These are phyloP conservation scores for Psilocybe subaeruginosa DNA, from an alignment of 768 basidiomycete species.

Conservation along the genomic window DNA sequence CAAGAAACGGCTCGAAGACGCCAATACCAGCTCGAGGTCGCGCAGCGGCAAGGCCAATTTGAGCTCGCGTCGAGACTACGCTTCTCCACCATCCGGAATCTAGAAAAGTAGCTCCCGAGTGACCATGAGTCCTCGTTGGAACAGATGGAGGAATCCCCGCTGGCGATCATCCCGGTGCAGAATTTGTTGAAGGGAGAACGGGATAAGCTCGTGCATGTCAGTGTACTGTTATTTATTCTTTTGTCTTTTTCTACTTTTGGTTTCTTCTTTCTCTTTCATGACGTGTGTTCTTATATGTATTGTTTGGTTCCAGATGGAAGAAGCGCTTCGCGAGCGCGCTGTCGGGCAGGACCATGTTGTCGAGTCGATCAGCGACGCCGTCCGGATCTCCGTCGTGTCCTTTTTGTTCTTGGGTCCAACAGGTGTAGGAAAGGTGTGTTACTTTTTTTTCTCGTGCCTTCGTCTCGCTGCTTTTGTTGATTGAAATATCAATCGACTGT, in stretches of 20 bases:
- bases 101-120: constrained; percentile 70
- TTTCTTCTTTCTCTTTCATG: too few species aligned
- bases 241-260: background rate
- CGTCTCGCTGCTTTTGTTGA: background rate
- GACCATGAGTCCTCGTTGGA: constrained; percentile 35
- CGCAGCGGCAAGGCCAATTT: constrained; percentile 84
- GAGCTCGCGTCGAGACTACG: constrained; percentile 84
- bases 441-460: background rate
- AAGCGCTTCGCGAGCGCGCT: constrained; percentile 67
- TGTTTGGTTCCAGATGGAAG: constrained; percentile 73
- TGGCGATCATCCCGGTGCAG: constrained; percentile 85
- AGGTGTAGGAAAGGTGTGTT: constrained; percentile 77
- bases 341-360: constrained; percentile 95
- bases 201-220: constrained; percentile 85
- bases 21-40: constrained; percentile 87
- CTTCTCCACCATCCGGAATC: constrained; percentile 82
- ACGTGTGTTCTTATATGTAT: background rate
- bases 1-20: constrained; percentile 79
- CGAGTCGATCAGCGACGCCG: constrained; percentile 82
- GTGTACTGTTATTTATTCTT: constrained; percentile 26
- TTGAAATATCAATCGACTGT: background rate
- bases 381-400: constrained; percentile 92
- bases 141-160: constrained; percentile 46
- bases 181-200: constrained; percentile 87
- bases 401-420: constrained; percentile 92